phyloP scores from a whole-genome alignment of 106 monocot genomes.

The Triglochin maritima region DNA sequence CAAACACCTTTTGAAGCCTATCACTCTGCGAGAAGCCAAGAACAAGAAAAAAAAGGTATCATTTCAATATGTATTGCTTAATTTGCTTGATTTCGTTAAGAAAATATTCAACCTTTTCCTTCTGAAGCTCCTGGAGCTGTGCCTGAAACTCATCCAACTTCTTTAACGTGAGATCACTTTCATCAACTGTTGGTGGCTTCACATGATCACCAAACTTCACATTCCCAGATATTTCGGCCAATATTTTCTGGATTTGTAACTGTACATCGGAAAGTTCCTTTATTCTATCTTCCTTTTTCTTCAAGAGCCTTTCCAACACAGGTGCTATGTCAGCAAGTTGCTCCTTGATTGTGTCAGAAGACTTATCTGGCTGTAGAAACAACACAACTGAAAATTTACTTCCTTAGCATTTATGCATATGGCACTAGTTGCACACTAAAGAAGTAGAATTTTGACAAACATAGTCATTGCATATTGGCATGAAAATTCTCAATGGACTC shows the following conservation, averaged over 20 bases:
- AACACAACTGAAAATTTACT: too few relatives aligned
- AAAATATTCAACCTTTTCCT: slow-evolving; percentile 57
- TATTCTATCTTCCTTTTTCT: slow-evolving; percentile 67
- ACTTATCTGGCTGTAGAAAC: slow-evolving; percentile 60
- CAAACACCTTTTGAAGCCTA: slow-evolving; percentile 66
- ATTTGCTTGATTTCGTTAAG: too few relatives aligned
- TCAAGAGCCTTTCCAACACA: slow-evolving; percentile 45
- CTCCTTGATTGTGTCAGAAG: slow-evolving; percentile 86
- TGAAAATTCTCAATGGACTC: too few relatives aligned
- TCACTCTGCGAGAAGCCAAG: slow-evolving; percentile 45
- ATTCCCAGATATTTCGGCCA: slow-evolving; percentile 51
- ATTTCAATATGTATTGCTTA: too few relatives aligned
- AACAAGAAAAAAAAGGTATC: background rate
- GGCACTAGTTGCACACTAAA: too few relatives aligned
- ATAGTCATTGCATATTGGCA: too few relatives aligned
- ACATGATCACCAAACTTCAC: slow-evolving; percentile 31
- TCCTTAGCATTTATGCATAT: too few relatives aligned
- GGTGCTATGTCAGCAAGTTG: slow-evolving; percentile 79
- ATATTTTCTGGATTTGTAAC: slow-evolving; percentile 62
- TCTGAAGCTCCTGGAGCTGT: slow-evolving; percentile 78
- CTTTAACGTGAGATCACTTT: slow-evolving; percentile 71
- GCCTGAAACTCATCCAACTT: slow-evolving; percentile 67
- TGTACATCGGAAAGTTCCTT: slow-evolving; percentile 69
- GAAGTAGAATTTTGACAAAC: too few relatives aligned
- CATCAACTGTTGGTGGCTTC: slow-evolving; percentile 39